Evolutionary conservation across 2,329 filamentous ascomycete species (phyloP).

Genomic region (Ophiognomonia clavigignenti-juglandacearum): DNA sequence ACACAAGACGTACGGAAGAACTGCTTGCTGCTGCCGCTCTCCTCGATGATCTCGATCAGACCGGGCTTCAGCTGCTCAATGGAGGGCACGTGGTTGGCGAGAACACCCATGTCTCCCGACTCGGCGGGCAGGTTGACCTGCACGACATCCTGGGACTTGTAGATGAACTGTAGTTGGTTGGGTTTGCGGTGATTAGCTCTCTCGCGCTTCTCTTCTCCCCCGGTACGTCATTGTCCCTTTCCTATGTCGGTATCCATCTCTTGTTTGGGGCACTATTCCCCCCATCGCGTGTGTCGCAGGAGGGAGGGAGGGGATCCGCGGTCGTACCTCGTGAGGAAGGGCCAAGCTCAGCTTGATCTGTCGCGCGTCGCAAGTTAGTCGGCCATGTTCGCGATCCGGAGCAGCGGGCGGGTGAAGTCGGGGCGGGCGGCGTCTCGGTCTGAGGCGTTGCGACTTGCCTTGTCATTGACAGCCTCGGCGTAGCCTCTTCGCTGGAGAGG

Average conservation of each 20-base stretch:
- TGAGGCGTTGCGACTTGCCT: conserved; percentile 60
- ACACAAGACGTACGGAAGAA: conserved; percentile 79
- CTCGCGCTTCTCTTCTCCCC: conserved; percentile 1
- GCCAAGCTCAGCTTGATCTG: conserved; percentile 96
- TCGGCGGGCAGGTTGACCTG: conserved; percentile 99
- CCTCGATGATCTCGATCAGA: conserved; percentile 91
- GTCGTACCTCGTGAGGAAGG: conserved; percentile 94
- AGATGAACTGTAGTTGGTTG: conserved; percentile 53
- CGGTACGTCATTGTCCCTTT: background rate
- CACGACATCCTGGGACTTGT: conserved; percentile 66
- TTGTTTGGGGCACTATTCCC: too few species aligned
- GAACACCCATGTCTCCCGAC: conserved; percentile 98
- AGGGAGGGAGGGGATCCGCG: too few species aligned
- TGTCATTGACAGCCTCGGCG: conserved; percentile 81
- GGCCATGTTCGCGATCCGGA: conserved; percentile 1
- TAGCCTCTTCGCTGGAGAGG: conserved; percentile 85
- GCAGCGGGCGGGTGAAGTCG: conserved; percentile 12
- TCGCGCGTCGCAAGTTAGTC: conserved; percentile 12
- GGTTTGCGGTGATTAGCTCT: conserved; percentile 46
- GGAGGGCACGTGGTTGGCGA: conserved; percentile 96
- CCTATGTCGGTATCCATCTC: too few species aligned
- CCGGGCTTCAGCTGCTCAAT: conserved; percentile 99
- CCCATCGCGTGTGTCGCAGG: too few species aligned
- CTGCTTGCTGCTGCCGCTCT: conserved; percentile 84
- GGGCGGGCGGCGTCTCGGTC: conserved; percentile 12